A percentile compares a stretch with the other conserved stretches of the same genome.
Conservation (phyloP, 768 basidiomycete genomes). For the Tylopilus plumbeoviolaceoides region DNA sequence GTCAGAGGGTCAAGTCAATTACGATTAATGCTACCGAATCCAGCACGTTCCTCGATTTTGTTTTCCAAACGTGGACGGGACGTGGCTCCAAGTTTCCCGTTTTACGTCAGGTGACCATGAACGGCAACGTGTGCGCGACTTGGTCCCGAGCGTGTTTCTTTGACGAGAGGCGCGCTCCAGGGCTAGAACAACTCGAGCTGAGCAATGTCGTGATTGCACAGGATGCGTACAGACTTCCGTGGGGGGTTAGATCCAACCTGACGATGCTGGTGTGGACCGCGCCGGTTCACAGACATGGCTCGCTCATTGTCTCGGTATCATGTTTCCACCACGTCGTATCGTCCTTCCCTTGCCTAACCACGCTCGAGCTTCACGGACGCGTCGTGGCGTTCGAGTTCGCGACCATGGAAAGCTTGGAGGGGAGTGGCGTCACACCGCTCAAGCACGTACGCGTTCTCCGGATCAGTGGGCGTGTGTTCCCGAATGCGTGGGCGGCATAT, state of each 20-base stretch:
- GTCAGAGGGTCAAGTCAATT: conserved; percentile 14
- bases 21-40: conserved; percentile 14
- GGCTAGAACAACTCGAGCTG: conserved; percentile 14
- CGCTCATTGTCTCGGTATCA: conserved; percentile 13
- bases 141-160: conserved; percentile 22
- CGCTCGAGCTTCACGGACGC: conserved; percentile 18
- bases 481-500: conserved; percentile 11
- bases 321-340: conserved; percentile 17
- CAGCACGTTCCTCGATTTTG: conserved; percentile 15
- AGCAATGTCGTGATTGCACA: conserved; percentile 16
- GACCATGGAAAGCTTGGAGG: conserved; percentile 3
- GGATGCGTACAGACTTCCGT: conserved; percentile 4
- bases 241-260: conserved; percentile 12
- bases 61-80: conserved; percentile 19
- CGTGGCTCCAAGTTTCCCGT: conserved; percentile 9
- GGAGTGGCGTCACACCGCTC: conserved; percentile 4
- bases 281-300: conserved; percentile 1
- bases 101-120: conserved; percentile 7
- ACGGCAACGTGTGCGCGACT: conserved; percentile 13
- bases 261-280: conserved; percentile 25
- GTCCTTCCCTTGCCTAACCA: conserved; percentile 18
- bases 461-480: conserved; percentile 10
- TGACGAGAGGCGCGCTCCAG: conserved; percentile 13
- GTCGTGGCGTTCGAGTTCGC: conserved; percentile 10
- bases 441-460: conserved; percentile 9